Evolutionary conservation across 2,329 filamentous ascomycete genomes (phyloP).

Genomic region (Talaromyces sp.): DNA sequence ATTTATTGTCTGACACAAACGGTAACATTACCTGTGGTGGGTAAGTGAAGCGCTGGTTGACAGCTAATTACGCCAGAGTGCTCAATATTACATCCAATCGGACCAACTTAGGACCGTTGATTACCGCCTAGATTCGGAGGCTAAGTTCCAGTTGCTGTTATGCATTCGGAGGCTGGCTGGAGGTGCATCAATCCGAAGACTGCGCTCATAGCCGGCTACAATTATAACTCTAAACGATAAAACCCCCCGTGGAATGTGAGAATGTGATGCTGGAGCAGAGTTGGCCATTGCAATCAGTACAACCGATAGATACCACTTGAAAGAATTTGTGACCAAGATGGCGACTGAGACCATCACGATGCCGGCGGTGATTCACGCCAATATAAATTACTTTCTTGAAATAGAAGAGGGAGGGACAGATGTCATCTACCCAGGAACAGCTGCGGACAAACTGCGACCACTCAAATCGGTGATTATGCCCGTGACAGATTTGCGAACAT

Average conservation of each 20-base stretch:
- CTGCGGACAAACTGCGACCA: neutral
- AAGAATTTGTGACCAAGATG: neutral
- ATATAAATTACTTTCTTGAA: neutral
- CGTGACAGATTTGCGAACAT: neutral
- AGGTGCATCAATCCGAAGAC: neutral
- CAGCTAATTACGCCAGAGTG: too few relatives aligned
- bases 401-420: neutral
- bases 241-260: too few relatives aligned
- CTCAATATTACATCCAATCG: too few relatives aligned
- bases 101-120: too few relatives aligned
- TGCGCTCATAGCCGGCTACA: neutral
- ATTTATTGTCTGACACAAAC: too few relatives aligned
- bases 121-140: neutral
- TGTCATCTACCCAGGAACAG: neutral
- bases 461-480: neutral
- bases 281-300: too few relatives aligned
- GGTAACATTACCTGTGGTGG: too few relatives aligned
- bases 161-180: neutral
- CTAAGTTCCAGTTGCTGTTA: neutral
- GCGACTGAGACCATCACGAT: neutral
- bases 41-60: too few relatives aligned
- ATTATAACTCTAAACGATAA: neutral
- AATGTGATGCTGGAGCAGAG: too few relatives aligned
- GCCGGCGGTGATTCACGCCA: neutral
- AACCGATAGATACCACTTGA: too few relatives aligned